A percentile compares a stretch with the other conserved stretches of the same genome.
Evolutionary conservation across 1,284 basidiomycete species (phyloP).

Genomic region (Tilletia horrida): DNA sequence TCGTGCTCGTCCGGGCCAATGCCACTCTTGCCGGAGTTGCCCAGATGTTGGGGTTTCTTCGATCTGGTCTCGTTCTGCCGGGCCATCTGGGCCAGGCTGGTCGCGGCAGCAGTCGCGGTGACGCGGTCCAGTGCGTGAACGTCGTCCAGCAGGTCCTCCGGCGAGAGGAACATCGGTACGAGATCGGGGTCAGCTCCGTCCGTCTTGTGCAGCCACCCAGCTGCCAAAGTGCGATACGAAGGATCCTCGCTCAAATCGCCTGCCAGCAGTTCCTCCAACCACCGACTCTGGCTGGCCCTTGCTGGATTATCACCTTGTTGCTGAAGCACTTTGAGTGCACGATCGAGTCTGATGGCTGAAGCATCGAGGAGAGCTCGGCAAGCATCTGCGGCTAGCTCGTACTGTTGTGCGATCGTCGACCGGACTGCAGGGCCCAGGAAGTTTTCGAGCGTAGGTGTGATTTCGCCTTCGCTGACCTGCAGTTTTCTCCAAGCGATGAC

Average conservation of each 20-base stretch:
- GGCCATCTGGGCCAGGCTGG: background rate
- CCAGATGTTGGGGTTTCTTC: background rate
- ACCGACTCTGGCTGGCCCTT: background rate
- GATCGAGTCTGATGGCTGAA: conserved; percentile 1
- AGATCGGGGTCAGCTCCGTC: background rate
- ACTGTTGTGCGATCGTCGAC: conserved; percentile 9
- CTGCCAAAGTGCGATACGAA: background rate
- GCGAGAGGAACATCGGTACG: background rate
- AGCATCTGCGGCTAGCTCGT: conserved; percentile 2
- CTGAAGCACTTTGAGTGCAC: background rate
- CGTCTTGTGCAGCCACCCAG: conserved; percentile 9
- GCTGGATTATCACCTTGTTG: background rate
- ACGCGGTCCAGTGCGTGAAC: conserved; percentile 14
- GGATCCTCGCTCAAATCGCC: background rate
- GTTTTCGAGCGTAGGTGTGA: background rate
- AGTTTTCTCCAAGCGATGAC: conserved; percentile 5
- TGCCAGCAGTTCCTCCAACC: background rate
- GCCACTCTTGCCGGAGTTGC: background rate
- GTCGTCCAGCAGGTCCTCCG: conserved; percentile 10
- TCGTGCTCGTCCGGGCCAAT: background rate
- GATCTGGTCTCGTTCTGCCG: background rate
- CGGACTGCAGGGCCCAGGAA: background rate
- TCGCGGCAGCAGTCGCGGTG: background rate
- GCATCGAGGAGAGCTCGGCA: conserved; percentile 10
- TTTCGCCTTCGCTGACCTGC: conserved; percentile 6